Evolutionary conservation across 495 filamentous ascomycete genomes (phyloP), one percentile per base, ranked within the genome.

Genomic region (Clavariopsis aquatica): DNA sequence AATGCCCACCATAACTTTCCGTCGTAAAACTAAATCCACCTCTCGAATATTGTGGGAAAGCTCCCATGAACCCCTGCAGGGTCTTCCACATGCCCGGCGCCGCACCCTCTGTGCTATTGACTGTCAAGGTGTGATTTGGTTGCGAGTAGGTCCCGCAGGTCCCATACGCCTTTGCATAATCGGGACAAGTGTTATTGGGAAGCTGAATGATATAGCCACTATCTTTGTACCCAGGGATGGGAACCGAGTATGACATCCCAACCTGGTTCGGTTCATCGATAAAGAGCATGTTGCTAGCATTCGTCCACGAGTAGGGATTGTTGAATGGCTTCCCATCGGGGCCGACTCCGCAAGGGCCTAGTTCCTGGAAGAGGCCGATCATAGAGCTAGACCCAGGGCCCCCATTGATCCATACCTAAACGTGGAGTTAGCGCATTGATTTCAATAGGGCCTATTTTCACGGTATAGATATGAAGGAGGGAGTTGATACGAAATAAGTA

Each of bases 401-500:
- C 64, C 87, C 87, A 76, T 87, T 87, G 69, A 89, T 78, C 85
- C 85, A 90, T n/a, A 79, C n/a, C n/a, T n/a, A n/a, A n/a, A n/a
- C n/a, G n/a, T n/a, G n/a, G n/a, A n/a, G n/a, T n/a, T n/a, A n/a
- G n/a, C n/a, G n/a, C n/a, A n/a, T n/a, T n/a, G n/a, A n/a, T n/a
- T n/a, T n/a, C n/a, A n/a, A n/a, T n/a, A n/a, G n/a, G n/a, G n/a
- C n/a, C n/a, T n/a, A n/a, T n/a, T n/a, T n/a, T n/a, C n/a, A n/a
- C n/a, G n/a, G n/a, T n/a, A n/a, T n/a, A n/a, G n/a, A n/a, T n/a
- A n/a, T n/a, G n/a, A n/a, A n/a, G n/a, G n/a, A n/a, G n/a, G n/a
- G n/a, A n/a, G n/a, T n/a, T n/a, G n/a, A n/a, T n/a, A n/a, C n/a
- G n/a, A n/a, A n/a, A n/a, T n/a, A n/a, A n/a, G n/a, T n/a, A n/a